Evolutionary conservation across 805 yeast genomes (phyloP).

Genomic region (Candida loeiensis): DNA sequence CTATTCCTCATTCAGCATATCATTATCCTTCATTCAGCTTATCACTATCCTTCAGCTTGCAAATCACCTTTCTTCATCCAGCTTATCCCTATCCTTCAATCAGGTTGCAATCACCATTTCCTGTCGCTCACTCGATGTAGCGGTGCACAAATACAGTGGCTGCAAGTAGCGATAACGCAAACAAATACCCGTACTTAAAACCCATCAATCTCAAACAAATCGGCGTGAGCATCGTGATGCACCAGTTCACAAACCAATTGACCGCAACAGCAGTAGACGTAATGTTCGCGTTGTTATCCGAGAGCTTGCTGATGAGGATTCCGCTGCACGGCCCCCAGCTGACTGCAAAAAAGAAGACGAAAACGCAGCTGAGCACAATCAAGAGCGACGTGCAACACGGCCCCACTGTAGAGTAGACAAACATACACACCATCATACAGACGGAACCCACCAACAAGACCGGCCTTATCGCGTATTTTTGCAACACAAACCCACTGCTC

Average conservation of each 20-base stretch:
- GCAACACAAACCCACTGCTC: slow-evolving; percentile 17
- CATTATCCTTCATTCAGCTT: too few relatives aligned
- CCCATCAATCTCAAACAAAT: slow-evolving; percentile 17
- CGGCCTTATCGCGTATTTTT: slow-evolving; percentile 9
- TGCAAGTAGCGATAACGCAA: slow-evolving; percentile 6
- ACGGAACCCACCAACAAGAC: slow-evolving; percentile 15
- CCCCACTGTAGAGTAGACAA: slow-evolving; percentile 14
- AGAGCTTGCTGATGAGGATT: slow-evolving; percentile 20
- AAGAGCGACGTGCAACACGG: slow-evolving; percentile 10
- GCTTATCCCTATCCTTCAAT: too few relatives aligned
- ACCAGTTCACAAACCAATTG: slow-evolving; percentile 23
- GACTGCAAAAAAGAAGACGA: slow-evolving; percentile 20
- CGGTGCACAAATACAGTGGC: background rate
- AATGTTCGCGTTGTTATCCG: slow-evolving; percentile 19
- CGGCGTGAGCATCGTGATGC: slow-evolving; percentile 22
- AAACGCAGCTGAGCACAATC: slow-evolving; percentile 17
- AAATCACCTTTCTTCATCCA: too few relatives aligned
- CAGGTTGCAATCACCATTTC: too few relatives aligned
- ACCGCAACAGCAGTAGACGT: slow-evolving; percentile 18
- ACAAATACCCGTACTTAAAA: slow-evolving; percentile 18
- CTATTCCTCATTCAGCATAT: too few relatives aligned
- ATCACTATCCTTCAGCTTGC: too few relatives aligned
- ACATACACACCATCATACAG: slow-evolving; percentile 16
- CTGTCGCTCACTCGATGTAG: too few relatives aligned
- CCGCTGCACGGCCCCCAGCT: slow-evolving; percentile 35